phyloP scores from a whole-genome alignment of 495 filamentous ascomycete genomes.

The Penicillium silybi region DNA sequence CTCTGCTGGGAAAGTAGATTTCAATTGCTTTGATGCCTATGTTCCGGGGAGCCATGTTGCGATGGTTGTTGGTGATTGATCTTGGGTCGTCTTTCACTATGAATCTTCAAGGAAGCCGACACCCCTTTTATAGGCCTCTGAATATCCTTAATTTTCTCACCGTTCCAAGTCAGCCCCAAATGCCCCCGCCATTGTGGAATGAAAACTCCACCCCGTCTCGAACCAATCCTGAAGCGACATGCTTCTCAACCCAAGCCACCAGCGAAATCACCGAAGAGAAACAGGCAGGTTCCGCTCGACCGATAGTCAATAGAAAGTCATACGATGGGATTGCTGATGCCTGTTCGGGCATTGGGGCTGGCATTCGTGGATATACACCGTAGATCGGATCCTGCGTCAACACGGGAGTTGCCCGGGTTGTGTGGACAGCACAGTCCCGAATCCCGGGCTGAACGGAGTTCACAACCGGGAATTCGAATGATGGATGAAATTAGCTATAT shows the following conservation, averaged over 20 bases:
- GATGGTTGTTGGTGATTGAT: neutral
- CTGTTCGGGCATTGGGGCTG: neutral
- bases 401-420: neutral
- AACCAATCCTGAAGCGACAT: neutral
- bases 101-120: no score
- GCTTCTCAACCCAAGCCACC: neutral
- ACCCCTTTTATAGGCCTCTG: neutral
- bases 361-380: slow-evolving; percentile 10
- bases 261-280: neutral
- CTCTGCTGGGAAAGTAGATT: slow-evolving; percentile 95
- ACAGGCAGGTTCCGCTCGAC: slow-evolving; percentile 4
- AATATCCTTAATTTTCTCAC: neutral
- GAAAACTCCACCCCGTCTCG: neutral
- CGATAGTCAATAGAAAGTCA: neutral
- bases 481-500: neutral
- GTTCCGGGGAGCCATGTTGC: slow-evolving; percentile 61
- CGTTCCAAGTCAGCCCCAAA: neutral
- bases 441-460: neutral
- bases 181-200: neutral
- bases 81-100: neutral
- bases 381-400: slow-evolving; percentile 7
- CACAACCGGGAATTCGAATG: neutral
- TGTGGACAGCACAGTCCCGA: neutral
- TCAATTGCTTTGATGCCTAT: slow-evolving; percentile 99
- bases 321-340: neutral